Percentiles rank a stretch among this genome's conserved stretches.
These are phyloP conservation scores for Aspergillus conjunctus DNA, from an alignment of 495 filamentous ascomycete genomes.

Conservation along the genomic window DNA sequence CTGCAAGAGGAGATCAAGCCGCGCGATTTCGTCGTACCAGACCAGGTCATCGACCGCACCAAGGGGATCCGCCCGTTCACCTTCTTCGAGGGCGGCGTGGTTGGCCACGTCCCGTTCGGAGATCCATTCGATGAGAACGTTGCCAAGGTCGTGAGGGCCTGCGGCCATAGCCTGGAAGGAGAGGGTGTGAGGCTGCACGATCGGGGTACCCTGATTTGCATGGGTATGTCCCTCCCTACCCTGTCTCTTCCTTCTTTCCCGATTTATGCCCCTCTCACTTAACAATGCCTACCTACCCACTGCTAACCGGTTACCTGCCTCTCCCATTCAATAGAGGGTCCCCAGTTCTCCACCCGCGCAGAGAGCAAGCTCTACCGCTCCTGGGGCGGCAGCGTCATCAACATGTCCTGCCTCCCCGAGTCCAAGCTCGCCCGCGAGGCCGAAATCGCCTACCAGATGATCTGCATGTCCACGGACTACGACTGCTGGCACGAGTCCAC, in stretches of 20 bases:
- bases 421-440: slow-evolving; percentile 95
- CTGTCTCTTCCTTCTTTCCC: neutral
- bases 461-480: slow-evolving; percentile 99
- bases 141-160: slow-evolving; percentile 66
- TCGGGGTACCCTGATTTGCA: slow-evolving; percentile 81
- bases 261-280: neutral
- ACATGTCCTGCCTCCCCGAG: slow-evolving; percentile 97
- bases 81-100: slow-evolving; percentile 92
- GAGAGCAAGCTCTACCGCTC: slow-evolving; percentile 92
- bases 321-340: slow-evolving; percentile 64
- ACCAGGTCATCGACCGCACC: slow-evolving; percentile 97
- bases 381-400: slow-evolving; percentile 90
- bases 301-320: no score
- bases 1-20: slow-evolving; percentile 89
- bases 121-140: slow-evolving; percentile 89
- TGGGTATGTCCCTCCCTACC: slow-evolving; percentile 62
- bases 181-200: slow-evolving; percentile 78
- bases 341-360: slow-evolving; percentile 95
- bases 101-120: slow-evolving; percentile 92
- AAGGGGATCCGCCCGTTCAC: slow-evolving; percentile 92
- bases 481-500: slow-evolving; percentile 87
- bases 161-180: slow-evolving; percentile 74
- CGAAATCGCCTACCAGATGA: slow-evolving; percentile 95
- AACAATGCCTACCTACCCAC: neutral
- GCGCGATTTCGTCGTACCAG: slow-evolving; percentile 92